Evolutionary conservation across 2,329 filamentous ascomycete genomes (phyloP), one percentile per base, ranked within the genome.

Genomic region (Phialophora expanda): DNA sequence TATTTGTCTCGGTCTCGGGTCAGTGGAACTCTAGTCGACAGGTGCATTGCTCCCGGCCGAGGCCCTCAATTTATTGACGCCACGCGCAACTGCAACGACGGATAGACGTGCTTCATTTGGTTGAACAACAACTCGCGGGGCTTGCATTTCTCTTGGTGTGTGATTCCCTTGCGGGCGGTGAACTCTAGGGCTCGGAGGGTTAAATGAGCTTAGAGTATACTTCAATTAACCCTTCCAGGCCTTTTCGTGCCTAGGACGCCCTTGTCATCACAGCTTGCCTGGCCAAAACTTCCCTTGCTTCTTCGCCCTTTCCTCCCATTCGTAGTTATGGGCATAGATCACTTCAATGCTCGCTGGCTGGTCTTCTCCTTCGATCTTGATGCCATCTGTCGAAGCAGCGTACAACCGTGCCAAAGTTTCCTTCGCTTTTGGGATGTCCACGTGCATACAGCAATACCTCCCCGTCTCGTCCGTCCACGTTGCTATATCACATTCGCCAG

Each of bases 281-380:
- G 66, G 66, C 66, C 66, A 72, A 44, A 72, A 73, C 53, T 66
- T 67, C 14, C 58, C 59, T 9, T 65, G 20, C 54, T 61, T 64
- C 56, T 65, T 56, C 30, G 68, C 69, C 20, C 68, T 56, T 57
- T 71, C 68, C 41, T 73, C 72, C 75, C 75, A 77, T 32, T 73
- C 69, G 58, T 67, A 69, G 71, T 77, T 73, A 72, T 77, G 75
- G 0, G 75, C 75, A 51, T 76, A 71, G 14, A 76, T 70, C 30
- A 76, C 68, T 57, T 78, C 75, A 9, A 77, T 71, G 14, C 65
- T 63, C 78, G 65, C 67, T 24, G 59, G 55, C 26, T 26, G 44
- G 6, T 60, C 46, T 30, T 69, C 60, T 24, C 62, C 62, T 8
- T 64, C 65, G 32, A 69, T 12, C 12, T 62, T 30, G 20, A 72